These are phyloP conservation scores for Nakazawaea molendinolei DNA, from an alignment of 805 yeast genomes.

Conservation along the genomic window DNA sequence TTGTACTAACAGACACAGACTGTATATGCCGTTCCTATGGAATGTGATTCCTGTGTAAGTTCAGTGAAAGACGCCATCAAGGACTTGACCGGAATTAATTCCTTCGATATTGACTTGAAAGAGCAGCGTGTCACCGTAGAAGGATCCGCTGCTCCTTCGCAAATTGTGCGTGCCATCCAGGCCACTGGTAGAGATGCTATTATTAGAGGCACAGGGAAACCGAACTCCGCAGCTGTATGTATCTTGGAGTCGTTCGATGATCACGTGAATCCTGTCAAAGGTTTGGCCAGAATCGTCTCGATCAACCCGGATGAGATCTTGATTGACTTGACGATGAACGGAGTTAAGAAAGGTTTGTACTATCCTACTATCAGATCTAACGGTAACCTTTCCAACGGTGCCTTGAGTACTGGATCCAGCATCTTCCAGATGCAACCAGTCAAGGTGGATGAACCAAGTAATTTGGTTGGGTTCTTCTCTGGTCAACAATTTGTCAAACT, in stretches of 20 bases:
- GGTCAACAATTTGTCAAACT: conserved; percentile 42
- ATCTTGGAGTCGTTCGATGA: conserved; percentile 69
- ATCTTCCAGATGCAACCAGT: conserved; percentile 39
- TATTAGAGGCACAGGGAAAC: conserved; percentile 82
- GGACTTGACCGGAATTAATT: conserved; percentile 41
- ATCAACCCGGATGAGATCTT: conserved; percentile 45
- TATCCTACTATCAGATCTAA: conserved; percentile 59
- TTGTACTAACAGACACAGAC: conserved; percentile 30
- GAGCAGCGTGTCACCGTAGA: conserved; percentile 58
- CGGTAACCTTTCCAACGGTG: conserved; percentile 76
- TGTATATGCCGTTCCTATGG: conserved; percentile 81
- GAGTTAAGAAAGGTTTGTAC: conserved; percentile 57
- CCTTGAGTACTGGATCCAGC: conserved; percentile 53
- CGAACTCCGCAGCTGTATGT: conserved; percentile 87
- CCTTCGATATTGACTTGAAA: conserved; percentile 49
- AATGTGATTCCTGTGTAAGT: conserved; percentile 66
- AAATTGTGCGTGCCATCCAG: conserved; percentile 61
- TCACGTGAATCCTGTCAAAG: conserved; percentile 60
- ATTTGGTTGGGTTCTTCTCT: conserved; percentile 25
- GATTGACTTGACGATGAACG: conserved; percentile 75
- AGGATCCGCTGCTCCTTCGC: conserved; percentile 74
- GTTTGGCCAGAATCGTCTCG: conserved; percentile 79
- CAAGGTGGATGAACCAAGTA: conserved; percentile 27
- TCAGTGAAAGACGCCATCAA: conserved; percentile 50
- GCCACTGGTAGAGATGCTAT: conserved; percentile 81